Evolutionary conservation across 345 rosid species (phyloP).

Genomic region (Geranium rotundifolium): DNA sequence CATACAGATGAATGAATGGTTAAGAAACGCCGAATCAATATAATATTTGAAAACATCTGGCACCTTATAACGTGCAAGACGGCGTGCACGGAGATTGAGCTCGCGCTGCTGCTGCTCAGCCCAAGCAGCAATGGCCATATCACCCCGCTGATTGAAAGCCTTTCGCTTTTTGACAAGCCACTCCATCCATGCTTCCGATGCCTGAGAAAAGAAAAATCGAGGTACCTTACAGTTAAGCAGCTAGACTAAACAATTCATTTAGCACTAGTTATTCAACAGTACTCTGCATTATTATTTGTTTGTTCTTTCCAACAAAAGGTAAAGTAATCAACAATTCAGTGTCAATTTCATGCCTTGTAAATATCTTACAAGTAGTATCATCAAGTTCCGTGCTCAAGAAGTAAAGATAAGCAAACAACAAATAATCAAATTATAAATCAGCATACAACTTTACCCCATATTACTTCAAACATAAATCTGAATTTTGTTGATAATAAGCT

Average conservation of each 20-base stretch:
- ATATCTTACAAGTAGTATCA: background rate
- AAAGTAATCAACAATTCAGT: background rate
- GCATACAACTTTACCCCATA: background rate
- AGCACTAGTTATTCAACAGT: background rate
- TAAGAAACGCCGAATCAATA: constrained; percentile 1
- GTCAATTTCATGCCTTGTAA: too few relatives aligned
- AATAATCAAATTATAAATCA: too few relatives aligned
- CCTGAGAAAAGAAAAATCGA: constrained; percentile 28
- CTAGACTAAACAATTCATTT: too few relatives aligned
- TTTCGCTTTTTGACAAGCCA: constrained; percentile 86
- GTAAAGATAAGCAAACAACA: background rate
- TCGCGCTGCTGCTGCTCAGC: constrained; percentile 96
- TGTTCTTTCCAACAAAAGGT: background rate
- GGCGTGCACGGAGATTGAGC: constrained; percentile 70
- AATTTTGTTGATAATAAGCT: background rate
- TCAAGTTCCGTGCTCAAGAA: too few relatives aligned
- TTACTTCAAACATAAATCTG: background rate
- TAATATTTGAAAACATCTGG: background rate
- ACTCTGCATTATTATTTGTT: too few relatives aligned
- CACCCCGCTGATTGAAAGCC: constrained; percentile 92
- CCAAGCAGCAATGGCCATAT: constrained; percentile 92
- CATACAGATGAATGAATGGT: background rate
- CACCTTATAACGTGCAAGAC: constrained; percentile 88
- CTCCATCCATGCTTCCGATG: constrained; percentile 97
- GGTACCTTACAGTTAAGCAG: background rate